These are phyloP conservation scores for Solanum habrochaites DNA, from an alignment of 257 asterid species.

Conservation along the genomic window DNA sequence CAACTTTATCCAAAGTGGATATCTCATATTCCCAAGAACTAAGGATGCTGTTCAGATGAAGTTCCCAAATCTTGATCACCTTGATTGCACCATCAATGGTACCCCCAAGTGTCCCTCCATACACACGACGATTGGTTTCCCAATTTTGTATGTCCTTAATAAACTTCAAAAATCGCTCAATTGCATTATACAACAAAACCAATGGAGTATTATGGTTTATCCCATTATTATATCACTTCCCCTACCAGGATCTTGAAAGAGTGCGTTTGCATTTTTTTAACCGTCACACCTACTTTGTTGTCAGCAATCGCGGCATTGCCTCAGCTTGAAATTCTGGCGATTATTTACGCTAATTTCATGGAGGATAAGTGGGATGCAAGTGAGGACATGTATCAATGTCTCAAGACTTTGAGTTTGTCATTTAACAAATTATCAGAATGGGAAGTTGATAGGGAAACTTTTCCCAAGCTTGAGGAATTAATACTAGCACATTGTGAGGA, in stretches of 20 bases:
- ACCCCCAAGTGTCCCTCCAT: neutral
- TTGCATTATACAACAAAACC: neutral
- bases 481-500: accelerated
- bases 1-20: neutral
- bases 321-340: neutral
- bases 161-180: neutral
- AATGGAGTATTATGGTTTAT: too few relatives aligned
- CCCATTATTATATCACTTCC: neutral
- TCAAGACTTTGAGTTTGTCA: neutral
- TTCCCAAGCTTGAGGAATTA: neutral
- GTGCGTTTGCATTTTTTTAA: neutral
- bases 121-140: neutral
- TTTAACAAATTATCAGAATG: accelerated
- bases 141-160: neutral
- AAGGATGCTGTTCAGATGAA: neutral
- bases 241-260: neutral
- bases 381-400: neutral
- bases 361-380: neutral
- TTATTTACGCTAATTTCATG: accelerated
- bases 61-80: neutral
- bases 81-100: neutral
- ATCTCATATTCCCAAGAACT: neutral
- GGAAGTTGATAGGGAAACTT: neutral
- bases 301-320: neutral
- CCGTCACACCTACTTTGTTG: neutral